A percentile compares a stretch with the other conserved stretches of the same genome.
phyloP scores from a whole-genome alignment of 2,329 filamentous ascomycete genomes.

The Paraphoma sp. region DNA sequence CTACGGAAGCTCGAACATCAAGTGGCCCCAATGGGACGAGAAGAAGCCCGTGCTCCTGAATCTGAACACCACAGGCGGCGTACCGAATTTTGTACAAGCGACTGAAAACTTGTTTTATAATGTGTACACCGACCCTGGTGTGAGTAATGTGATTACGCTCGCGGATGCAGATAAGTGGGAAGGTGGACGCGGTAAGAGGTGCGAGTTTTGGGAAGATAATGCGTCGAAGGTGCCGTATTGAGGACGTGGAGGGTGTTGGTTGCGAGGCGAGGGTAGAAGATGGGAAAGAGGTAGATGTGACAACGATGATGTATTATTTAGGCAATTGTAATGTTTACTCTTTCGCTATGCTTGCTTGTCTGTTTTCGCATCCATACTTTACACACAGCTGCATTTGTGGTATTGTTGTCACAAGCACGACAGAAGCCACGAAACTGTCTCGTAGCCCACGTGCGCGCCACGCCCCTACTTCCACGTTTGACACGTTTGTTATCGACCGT shows the following conservation, averaged over 20 bases:
- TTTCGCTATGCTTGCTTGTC: neutral
- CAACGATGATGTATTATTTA: neutral
- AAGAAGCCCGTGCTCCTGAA: constrained; percentile 27
- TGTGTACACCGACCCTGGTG: constrained; percentile 38
- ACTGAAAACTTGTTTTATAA: constrained; percentile 36
- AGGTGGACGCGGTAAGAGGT: constrained; percentile 38
- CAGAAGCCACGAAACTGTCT: neutral
- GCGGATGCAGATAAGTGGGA: constrained; percentile 39
- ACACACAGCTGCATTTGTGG: too few species aligned
- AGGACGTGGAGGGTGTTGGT: neutral
- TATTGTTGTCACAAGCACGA: neutral
- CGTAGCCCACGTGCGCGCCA: neutral
- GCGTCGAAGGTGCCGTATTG: constrained; percentile 33
- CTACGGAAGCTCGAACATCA: constrained; percentile 19
- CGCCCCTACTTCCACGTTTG: neutral
- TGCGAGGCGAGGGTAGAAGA: neutral
- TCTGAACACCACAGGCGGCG: constrained; percentile 40
- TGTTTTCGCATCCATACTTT: too few species aligned
- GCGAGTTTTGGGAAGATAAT: constrained; percentile 39
- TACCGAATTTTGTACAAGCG: constrained; percentile 17
- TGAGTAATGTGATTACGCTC: constrained; percentile 36
- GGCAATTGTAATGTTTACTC: neutral
- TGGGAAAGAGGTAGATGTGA: neutral
- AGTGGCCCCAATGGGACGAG: constrained; percentile 37
- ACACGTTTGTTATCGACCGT: neutral